phyloP scores from a whole-genome alignment of 2,329 filamentous ascomycete genomes.

The Diplodia corticola region DNA sequence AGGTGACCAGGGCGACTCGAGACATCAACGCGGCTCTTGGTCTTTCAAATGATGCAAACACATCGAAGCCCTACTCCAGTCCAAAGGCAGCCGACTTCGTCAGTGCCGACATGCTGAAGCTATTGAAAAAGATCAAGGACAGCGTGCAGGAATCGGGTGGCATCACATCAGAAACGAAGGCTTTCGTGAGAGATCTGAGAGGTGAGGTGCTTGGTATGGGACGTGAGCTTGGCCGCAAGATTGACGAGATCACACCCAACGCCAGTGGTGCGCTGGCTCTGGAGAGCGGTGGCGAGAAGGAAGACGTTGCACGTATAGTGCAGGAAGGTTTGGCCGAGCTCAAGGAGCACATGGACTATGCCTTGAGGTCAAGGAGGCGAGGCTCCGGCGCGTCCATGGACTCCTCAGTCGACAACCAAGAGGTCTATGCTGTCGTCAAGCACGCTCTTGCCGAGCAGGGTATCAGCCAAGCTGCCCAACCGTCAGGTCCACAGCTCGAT shows the following conservation, averaged over 20 bases:
- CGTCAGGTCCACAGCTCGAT: conserved; percentile 42
- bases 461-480: conserved; percentile 48
- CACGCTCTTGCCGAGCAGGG: conserved; percentile 65
- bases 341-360: conserved; percentile 77
- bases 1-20: conserved; percentile 36
- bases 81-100: conserved; percentile 58
- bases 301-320: conserved; percentile 75
- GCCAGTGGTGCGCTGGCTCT: conserved; percentile 41
- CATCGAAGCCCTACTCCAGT: conserved; percentile 47
- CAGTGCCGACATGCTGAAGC: conserved; percentile 75
- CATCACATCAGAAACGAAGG: conserved; percentile 88
- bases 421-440: conserved; percentile 83
- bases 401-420: conserved; percentile 73
- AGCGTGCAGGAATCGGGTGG: conserved; percentile 86
- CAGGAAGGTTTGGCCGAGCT: conserved; percentile 79
- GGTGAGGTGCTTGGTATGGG: conserved; percentile 96
- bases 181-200: conserved; percentile 82
- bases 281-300: conserved; percentile 51
- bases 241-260: conserved; percentile 67
- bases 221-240: conserved; percentile 78
- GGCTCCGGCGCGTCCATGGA: conserved; percentile 63
- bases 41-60: conserved; percentile 28
- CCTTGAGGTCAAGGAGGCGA: conserved; percentile 73
- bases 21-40: conserved; percentile 29
- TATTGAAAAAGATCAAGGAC: conserved; percentile 85